Evolutionary conservation across 208 protist species (phyloP), one percentile per base, ranked within the genome.

Genomic region (Endotrypanum monterogeii): DNA sequence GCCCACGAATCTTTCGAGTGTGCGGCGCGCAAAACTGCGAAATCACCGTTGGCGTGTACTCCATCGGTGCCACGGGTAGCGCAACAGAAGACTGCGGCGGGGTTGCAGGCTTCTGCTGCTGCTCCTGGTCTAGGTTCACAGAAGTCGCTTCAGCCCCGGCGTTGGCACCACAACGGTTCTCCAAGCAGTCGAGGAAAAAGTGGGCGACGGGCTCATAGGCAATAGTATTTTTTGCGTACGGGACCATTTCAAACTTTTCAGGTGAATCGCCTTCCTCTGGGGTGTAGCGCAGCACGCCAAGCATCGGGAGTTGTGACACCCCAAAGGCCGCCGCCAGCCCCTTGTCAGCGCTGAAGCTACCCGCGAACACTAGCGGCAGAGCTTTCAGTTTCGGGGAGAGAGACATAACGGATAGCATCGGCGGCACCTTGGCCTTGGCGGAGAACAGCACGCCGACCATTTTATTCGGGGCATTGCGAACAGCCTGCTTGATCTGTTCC

Each of bases 331-430:
- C 79, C n/a, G 67, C 78, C 11, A 87, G 56, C 0, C 78, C 76
- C 16, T 76, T 68, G 7, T 57, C 63, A 1, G 25, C 63, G 28
- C 61, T 72, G 44, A 79, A 76, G 7, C 51, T 71, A 3, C 87
- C 82, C 51, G 85, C 76, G 82, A 97, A 96, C 32, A 85, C 83
- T 67, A 97, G 93, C 23, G 89, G 85, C 62, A 97, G 71, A 41
- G 86, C 58, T 63, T 86, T 71, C n/a, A 98, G 83, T 63, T 85
- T 78, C 46, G 84, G 82, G 16, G 94, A 97, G 23, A 86, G 61
- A 7, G 90, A 79, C 51, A 97, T 72, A 11, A 98, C 88, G 57
- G 90, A 89, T 30, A 94, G 86, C 67, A 97, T 86, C 3, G 94
- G 86, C 30, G 94, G 91, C 44, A 94, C 82, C 73, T 88, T 90